Percentiles rank a stretch among this genome's conserved stretches.
phyloP scores from a whole-genome alignment of 2,329 filamentous ascomycete species.

The Fusarium sp. region DNA sequence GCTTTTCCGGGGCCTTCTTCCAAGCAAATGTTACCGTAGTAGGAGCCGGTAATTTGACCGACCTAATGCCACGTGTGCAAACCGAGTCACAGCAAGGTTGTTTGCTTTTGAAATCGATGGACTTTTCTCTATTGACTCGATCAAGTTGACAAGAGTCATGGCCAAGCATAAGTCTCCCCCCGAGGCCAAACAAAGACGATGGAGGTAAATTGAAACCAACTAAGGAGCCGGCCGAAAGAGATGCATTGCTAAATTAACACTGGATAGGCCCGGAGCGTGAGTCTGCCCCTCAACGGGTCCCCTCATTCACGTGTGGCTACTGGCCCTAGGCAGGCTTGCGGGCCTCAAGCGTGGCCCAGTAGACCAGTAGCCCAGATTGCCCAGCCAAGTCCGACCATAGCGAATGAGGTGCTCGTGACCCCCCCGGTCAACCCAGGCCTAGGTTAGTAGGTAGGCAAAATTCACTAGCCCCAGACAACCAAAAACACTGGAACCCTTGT shows the following conservation, averaged over 20 bases:
- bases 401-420: slow-evolving; percentile 41
- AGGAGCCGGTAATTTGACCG: slow-evolving; percentile 13
- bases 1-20: slow-evolving; percentile 9
- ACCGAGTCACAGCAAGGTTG: neutral
- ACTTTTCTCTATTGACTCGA: neutral
- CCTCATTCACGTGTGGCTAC: slow-evolving; percentile 30
- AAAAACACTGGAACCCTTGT: slow-evolving; percentile 37
- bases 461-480: slow-evolving; percentile 40
- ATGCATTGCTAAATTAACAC: slow-evolving; percentile 22
- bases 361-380: slow-evolving; percentile 17
- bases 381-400: slow-evolving; percentile 13
- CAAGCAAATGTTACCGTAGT: slow-evolving; percentile 15
- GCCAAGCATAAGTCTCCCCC: neutral
- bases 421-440: slow-evolving; percentile 14
- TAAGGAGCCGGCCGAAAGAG: slow-evolving; percentile 1
- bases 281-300: slow-evolving; percentile 24
- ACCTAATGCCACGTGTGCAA: slow-evolving; percentile 29
- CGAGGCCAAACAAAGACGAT: slow-evolving; percentile 1
- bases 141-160: slow-evolving; percentile 27
- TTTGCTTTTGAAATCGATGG: neutral
- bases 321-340: slow-evolving; percentile 19
- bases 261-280: slow-evolving; percentile 13
- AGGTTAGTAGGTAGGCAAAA: slow-evolving; percentile 21
- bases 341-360: slow-evolving; percentile 32
- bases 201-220: slow-evolving; percentile 21